A percentile compares a stretch with the other conserved stretches of the same genome.
Conservation (phyloP, 2,329 filamentous ascomycete genomes). For the Exophiala sp. region DNA sequence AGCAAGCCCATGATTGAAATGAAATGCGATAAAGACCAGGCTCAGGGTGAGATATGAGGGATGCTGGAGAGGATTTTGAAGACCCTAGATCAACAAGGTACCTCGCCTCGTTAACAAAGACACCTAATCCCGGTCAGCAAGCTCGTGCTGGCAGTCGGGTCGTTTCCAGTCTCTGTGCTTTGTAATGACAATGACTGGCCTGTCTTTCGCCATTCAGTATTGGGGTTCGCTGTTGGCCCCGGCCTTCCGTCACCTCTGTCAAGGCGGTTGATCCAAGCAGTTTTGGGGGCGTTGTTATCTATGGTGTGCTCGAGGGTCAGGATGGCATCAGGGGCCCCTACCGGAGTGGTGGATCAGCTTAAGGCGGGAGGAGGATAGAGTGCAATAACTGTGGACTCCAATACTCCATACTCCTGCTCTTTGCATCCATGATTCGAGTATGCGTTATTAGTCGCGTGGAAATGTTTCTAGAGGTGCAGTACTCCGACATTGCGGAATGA, state of each 20-base stretch:
- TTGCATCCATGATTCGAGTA: neutral
- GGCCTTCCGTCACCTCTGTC: neutral
- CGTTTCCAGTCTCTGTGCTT: neutral
- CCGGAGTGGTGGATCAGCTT: neutral
- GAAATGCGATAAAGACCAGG: neutral
- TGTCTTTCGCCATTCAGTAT: neutral
- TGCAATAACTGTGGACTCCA: neutral
- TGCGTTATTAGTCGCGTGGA: neutral
- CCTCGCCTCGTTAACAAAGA: neutral
- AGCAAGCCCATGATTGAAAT: conserved; percentile 10
- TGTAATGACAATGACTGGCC: neutral
- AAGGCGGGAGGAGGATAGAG: neutral
- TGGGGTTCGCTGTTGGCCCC: neutral
- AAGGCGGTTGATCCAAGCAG: neutral
- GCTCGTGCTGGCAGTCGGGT: neutral
- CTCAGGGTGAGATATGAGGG: neutral
- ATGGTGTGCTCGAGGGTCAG: conserved; percentile 2
- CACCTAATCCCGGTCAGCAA: neutral
- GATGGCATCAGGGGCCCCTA: conserved; percentile 1
- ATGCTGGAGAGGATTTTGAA: neutral
- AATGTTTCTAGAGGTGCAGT: neutral
- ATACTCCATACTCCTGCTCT: neutral
- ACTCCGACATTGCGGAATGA: neutral
- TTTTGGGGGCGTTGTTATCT: conserved; percentile 6
- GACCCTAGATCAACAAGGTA: neutral